Base-by-base conservation (phyloP, 2,329 filamentous ascomycete genomes). In the Colletotrichum australisinense region DNA sequence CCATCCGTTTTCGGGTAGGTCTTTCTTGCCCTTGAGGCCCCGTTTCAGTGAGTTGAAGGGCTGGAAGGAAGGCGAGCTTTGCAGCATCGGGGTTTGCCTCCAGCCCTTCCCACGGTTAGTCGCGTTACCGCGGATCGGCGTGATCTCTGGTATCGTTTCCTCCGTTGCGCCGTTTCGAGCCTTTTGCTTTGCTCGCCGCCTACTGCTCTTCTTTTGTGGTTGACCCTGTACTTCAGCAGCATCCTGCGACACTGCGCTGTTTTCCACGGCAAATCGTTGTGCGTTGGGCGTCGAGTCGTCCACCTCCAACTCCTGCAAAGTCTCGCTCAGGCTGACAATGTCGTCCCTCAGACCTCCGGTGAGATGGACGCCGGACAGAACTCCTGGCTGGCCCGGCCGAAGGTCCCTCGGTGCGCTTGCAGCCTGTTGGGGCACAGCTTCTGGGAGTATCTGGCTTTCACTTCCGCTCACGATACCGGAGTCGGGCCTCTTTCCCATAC, bases 1-100 rank as follows among this genome's bases (percentile, higher is more conserved):
- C 95, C 96, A 98, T 4, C 95, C 96, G 80, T 95, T 97, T 56
- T 94, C 89, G 9, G 82, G 73, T 5, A 67, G 82, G 35, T 80
- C 80, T 58, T 80, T 82, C 76, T 82, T 86, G 69, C 81, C 84
- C 73, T 85, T 86, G 77, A 85, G 83, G 74, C 79, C 84, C 81
- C 81, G 92, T 85, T 88, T 95, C 1, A 92, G 80, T 1, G 88
- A 88, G 56, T 86, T 84, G 77, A 89, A 92, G 0, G 90, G 90
- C 78, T 92, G 91, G 73, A 92, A 93, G 0, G 89, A 90, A 3
- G 89, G 82, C 8, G 86, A 91, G 69, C 88, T 90, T 78, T 92
- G 86, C 28, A 91, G 78, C 28, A 91, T 90, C 1, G 89, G 89
- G 1, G 89, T 91, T 74, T 91, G 86, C 72, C 89, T 83, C 89